Evolutionary conservation across 2,329 filamentous ascomycete species (phyloP).

Genomic region (Ophiocordyceps robertsii): DNA sequence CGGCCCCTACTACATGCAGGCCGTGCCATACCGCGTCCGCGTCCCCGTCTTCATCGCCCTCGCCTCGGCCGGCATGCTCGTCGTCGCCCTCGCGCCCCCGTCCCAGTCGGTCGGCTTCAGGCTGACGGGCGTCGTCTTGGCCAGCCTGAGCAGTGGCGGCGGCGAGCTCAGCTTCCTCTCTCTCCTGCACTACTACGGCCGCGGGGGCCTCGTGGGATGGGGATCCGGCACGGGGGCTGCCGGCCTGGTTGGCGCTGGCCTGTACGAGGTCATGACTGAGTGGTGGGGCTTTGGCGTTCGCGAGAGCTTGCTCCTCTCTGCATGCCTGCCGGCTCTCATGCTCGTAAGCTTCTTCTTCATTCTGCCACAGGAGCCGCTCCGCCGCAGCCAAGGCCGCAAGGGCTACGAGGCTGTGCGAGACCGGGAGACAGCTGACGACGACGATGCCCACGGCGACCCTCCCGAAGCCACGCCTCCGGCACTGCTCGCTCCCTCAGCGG

Average conservation of each 20-base stretch:
- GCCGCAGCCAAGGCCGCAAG: slow-evolving; percentile 25
- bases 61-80: slow-evolving; percentile 75
- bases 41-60: slow-evolving; percentile 61
- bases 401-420: slow-evolving; percentile 41
- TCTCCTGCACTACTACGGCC: slow-evolving; percentile 86
- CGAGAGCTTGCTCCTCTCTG: slow-evolving; percentile 62
- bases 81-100: slow-evolving; percentile 68
- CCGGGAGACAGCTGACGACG: slow-evolving; percentile 23
- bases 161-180: slow-evolving; percentile 88
- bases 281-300: slow-evolving; percentile 63
- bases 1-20: slow-evolving; percentile 88
- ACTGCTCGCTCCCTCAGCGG: slow-evolving; percentile 31
- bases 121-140: slow-evolving; percentile 70
- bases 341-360: slow-evolving; percentile 74
- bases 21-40: slow-evolving; percentile 65
- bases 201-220: slow-evolving; percentile 79
- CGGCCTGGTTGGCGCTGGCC: slow-evolving; percentile 71
- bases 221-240: slow-evolving; percentile 84
- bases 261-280: slow-evolving; percentile 79
- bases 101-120: slow-evolving; percentile 56
- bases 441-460: slow-evolving; percentile 20
- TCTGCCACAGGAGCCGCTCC: slow-evolving; percentile 55
- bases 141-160: slow-evolving; percentile 71
- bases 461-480: slow-evolving; percentile 30
- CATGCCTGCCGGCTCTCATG: slow-evolving; percentile 71